A percentile compares a stretch with the other conserved stretches of the same genome.
These are phyloP conservation scores for Trichoderma asperellum DNA, from an alignment of 2,329 filamentous ascomycete genomes.

Conservation along the genomic window DNA sequence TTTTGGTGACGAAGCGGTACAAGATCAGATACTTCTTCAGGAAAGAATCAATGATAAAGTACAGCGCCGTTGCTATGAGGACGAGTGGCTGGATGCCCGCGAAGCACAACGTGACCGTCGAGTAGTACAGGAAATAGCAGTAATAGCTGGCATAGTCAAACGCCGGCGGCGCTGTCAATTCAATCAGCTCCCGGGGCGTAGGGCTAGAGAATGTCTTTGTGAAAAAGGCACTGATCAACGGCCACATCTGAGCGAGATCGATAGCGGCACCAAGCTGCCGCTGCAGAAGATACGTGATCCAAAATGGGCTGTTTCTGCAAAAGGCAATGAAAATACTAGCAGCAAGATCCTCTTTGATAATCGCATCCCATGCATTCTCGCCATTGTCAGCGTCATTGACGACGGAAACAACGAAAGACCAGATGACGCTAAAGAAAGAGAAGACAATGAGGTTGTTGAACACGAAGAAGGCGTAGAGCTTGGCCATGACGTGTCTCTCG, in stretches of 20 bases:
- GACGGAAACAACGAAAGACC: constrained; percentile 71
- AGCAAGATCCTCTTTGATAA: constrained; percentile 67
- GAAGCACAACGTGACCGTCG: constrained; percentile 85
- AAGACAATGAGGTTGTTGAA: constrained; percentile 97
- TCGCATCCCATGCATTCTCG: constrained; percentile 68
- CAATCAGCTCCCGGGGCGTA: constrained; percentile 88
- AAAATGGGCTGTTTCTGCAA: constrained; percentile 84
- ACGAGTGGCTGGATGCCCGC: constrained; percentile 84
- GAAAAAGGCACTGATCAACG: constrained; percentile 81
- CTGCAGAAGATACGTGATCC: constrained; percentile 92
- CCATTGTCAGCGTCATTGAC: constrained; percentile 61
- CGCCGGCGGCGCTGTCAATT: constrained; percentile 85
- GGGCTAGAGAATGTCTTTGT: constrained; percentile 82
- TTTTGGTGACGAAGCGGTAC: constrained; percentile 96
- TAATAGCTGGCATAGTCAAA: constrained; percentile 98
- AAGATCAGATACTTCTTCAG: constrained; percentile 94
- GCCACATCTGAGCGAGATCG: constrained; percentile 87
- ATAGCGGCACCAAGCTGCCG: constrained; percentile 91
- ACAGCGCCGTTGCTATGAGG: constrained; percentile 82
- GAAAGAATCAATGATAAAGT: constrained; percentile 84
- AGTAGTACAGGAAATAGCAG: constrained; percentile 96
- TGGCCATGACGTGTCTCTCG: constrained; percentile 86
- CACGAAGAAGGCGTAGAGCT: constrained; percentile 93
- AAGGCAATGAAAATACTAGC: constrained; percentile 70
- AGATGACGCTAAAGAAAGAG: constrained; percentile 84